phyloP scores from a whole-genome alignment of 2,329 filamentous ascomycete species.

The Diaporthe eres region DNA sequence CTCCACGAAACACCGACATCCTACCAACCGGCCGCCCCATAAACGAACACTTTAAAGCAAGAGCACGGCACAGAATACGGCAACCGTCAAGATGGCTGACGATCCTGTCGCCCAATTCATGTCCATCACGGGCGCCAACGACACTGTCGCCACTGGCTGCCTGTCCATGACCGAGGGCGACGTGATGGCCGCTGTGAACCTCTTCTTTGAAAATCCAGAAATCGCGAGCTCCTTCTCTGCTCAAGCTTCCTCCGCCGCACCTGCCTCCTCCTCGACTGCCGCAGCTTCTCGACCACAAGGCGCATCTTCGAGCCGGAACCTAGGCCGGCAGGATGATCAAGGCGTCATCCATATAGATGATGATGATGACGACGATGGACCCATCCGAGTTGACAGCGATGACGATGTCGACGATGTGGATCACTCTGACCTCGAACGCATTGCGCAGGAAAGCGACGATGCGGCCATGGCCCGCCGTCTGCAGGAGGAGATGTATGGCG shows the following conservation, averaged over 20 bases:
- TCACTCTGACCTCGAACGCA: conserved; percentile 57
- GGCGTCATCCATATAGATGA: conserved; percentile 83
- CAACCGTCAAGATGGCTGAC: conserved; percentile 72
- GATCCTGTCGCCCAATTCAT: conserved; percentile 81
- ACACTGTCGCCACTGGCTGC: conserved; percentile 84
- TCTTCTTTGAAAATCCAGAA: conserved; percentile 92
- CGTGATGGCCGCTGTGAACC: conserved; percentile 86
- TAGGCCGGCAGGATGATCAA: conserved; percentile 65
- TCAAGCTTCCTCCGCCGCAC: conserved; percentile 45
- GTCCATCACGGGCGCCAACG: conserved; percentile 82
- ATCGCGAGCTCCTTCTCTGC: conserved; percentile 66
- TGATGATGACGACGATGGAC: conserved; percentile 74
- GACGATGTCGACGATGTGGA: conserved; percentile 57
- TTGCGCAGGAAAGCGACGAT: conserved; percentile 84
- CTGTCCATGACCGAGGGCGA: conserved; percentile 88
- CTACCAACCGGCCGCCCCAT: not conserved
- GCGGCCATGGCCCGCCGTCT: conserved; percentile 92
- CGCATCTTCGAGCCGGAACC: conserved; percentile 49
- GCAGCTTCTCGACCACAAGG: conserved; percentile 34
- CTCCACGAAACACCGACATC: not conserved
- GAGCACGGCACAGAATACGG: not conserved
- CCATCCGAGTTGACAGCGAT: conserved; percentile 49
- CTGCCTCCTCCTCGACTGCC: conserved; percentile 46
- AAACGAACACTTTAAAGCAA: not conserved
- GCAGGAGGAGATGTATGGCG: conserved; percentile 91